phyloP scores from a whole-genome alignment of 768 basidiomycete genomes.

The Tulasnella calospora region DNA sequence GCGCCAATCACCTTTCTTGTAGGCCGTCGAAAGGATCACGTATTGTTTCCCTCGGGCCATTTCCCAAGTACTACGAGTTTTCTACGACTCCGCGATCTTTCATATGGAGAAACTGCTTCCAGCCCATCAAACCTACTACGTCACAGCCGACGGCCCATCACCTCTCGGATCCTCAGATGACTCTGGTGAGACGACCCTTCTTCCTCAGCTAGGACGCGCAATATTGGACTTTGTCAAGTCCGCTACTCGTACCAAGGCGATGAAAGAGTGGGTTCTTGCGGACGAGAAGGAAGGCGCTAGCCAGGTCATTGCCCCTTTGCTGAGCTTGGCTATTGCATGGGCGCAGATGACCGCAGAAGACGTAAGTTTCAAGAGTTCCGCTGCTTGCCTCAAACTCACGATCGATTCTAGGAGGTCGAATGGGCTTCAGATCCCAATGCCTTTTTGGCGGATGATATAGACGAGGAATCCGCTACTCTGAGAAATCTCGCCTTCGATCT shows the following conservation, averaged over 20 bases:
- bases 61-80: slow-evolving; percentile 30
- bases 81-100: slow-evolving; percentile 33
- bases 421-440: slow-evolving; percentile 88
- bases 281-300: slow-evolving; percentile 9
- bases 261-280: slow-evolving; percentile 62
- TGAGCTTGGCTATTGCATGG: slow-evolving; percentile 59
- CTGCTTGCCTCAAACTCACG: not conserved
- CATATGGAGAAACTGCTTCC: slow-evolving; percentile 58
- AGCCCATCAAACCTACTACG: slow-evolving; percentile 37
- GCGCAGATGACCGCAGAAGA: slow-evolving; percentile 88
- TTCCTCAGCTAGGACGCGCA: slow-evolving; percentile 69
- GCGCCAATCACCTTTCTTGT: slow-evolving; percentile 11
- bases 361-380: slow-evolving; percentile 43
- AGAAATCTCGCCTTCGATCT: slow-evolving; percentile 83
- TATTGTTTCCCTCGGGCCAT: slow-evolving; percentile 76
- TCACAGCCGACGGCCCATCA: slow-evolving; percentile 37
- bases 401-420: slow-evolving; percentile 64
- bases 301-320: slow-evolving; percentile 42
- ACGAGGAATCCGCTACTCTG: slow-evolving; percentile 82
- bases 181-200: slow-evolving; percentile 54
- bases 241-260: slow-evolving; percentile 58
- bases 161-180: slow-evolving; percentile 66
- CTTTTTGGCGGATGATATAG: slow-evolving; percentile 92
- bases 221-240: slow-evolving; percentile 76
- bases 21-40: slow-evolving; percentile 78